Evolutionary conservation across 768 basidiomycete genomes (phyloP), one percentile per base, ranked within the genome.

Genomic region (Lentinula lateritia): DNA sequence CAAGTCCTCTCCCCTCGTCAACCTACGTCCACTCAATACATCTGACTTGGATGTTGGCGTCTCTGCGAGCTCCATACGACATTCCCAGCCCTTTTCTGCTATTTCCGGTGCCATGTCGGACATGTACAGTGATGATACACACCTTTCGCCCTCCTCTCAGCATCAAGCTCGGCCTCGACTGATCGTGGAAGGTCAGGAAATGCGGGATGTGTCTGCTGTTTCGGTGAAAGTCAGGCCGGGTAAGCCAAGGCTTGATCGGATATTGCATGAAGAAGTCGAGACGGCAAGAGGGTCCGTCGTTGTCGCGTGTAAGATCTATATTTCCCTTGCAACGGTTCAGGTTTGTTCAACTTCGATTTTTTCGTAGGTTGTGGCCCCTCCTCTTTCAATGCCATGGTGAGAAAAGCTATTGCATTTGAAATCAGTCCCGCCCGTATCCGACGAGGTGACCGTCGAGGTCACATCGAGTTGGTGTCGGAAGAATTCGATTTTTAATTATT

Each of bases 341-440:
- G 28, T 36, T 66, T 38, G 54, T 43, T 59, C 58, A 15, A 1
- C 60, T 16, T 45, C 55, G 39, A 41, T 8, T 42, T 54, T 3
- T 52, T 5, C 20, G 16, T 63, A 89, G 88, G 86, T 66, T 92
- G 90, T 67, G 91, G 90, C 1, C 90, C 90, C 0, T 77, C 79
- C 0, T 84, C 87, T 6, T 76, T 92, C 55, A 88, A 89, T 69
- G 84, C 81, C 5, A 74, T 89, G 66, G 81, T 92, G 7, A 78
- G 91, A 45, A 87, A 89, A 70, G 74, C 82, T 45, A 79, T 91
- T 8, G 79, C 87, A 0, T 70, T 76, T 35, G 82, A 85, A 61
- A 88, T 90, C 62, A 78, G 83, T 68, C 83, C 86, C 20, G 66
- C 65, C 35, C 77, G 80, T 61, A 75, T 87, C 62, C 66, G 77